Base-by-base conservation (phyloP, 2,329 filamentous ascomycete species). In the Fusarium humuli region DNA sequence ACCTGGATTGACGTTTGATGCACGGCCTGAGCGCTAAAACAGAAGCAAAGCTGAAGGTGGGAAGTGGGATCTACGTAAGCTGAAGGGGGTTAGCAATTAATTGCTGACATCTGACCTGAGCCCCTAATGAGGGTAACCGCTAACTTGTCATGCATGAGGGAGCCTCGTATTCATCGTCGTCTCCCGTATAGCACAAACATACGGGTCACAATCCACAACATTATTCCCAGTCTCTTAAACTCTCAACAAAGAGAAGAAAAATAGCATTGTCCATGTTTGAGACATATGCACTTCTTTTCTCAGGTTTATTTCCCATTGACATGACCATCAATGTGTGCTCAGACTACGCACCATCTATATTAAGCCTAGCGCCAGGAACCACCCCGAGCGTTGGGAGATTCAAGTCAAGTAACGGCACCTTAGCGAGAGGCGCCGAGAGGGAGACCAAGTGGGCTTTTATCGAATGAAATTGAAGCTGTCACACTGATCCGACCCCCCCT, bases 351-450 rank as follows among this genome's bases (percentile, higher is more conserved):
- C 23, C 54, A 34, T 40, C 42, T 40, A 30, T 44, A 45, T 57
- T 41, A n/a, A 57, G 54, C 22, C 34, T 57, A 57, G 54, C 54
- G 34, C 30, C 54, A 50, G 54, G 54, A 49, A 56, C 53, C 46
- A 50, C 34, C 34, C 34, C 34, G 34, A 37, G 34, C 34, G 34
- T 37, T 37, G 34, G 34, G 34, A 37, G 34, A 37, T 37, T 37
- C 34, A n/a, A n/a, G 18, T 7, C 45, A n/a, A 27, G 18, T 30
- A 30, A 29, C 45, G 4, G n/a, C 23, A 30, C 42, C 45, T 47
- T 56, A 34, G 30, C 42, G 45, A 56, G 46, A 45, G 37, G 27
- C 27, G 47, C 30, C 29, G 20, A 34, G 48, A 23, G 41, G 25
- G 32, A 27, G 25, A 42, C 49, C 34, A 41, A 52, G 49, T 52